phyloP scores from a whole-genome alignment of 2,329 filamentous ascomycete genomes.

The Beauveria bassiana region DNA sequence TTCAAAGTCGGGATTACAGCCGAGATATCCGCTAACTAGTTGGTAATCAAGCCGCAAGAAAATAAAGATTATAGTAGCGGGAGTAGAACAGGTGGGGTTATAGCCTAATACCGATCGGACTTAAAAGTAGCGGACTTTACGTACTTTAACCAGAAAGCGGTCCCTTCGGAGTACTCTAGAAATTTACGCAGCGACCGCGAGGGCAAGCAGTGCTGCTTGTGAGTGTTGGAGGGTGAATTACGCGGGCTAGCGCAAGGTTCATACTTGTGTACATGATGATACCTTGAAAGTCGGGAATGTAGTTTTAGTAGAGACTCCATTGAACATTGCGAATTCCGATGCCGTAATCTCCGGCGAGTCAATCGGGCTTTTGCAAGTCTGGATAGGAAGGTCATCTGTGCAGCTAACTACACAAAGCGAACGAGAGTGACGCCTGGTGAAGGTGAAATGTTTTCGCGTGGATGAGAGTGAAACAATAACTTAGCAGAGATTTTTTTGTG shows the following conservation, averaged over 20 bases:
- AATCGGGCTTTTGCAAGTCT: neutral
- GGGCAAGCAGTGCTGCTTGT: neutral
- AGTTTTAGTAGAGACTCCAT: neutral
- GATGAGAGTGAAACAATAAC: too few species aligned
- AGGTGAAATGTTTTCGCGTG: neutral
- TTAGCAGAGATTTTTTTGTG: too few species aligned
- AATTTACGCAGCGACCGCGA: neutral
- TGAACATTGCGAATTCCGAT: neutral
- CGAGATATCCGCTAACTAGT: neutral
- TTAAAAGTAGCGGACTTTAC: neutral
- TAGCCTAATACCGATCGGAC: neutral
- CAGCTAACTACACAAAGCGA: neutral
- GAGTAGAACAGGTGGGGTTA: neutral
- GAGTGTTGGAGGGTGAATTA: neutral
- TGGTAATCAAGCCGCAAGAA: neutral
- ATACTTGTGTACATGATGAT: neutral
- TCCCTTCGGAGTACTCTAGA: neutral
- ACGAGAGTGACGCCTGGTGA: neutral
- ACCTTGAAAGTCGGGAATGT: neutral
- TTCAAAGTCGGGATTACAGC: neutral
- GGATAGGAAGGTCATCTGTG: neutral
- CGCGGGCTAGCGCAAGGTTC: neutral
- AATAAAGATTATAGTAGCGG: neutral
- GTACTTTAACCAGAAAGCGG: neutral
- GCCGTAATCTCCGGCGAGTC: neutral